Evolutionary conservation across 2,329 filamentous ascomycete species (phyloP).

Genomic region (Calonectria pteridis): DNA sequence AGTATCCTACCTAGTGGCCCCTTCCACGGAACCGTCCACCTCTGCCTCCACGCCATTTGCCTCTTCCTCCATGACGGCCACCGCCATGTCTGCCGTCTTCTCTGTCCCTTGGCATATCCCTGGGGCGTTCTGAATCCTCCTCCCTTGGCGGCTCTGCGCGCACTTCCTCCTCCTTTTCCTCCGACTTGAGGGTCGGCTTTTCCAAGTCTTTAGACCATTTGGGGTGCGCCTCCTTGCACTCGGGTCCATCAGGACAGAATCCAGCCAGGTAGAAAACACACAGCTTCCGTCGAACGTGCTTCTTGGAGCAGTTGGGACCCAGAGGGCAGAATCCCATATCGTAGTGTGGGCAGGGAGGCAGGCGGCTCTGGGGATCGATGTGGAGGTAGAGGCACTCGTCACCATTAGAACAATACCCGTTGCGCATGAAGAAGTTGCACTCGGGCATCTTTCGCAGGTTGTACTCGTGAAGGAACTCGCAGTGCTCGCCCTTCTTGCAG

Average conservation of each 20-base stretch:
- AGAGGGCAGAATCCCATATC: conserved; percentile 95
- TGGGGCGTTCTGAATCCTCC: conserved; percentile 52
- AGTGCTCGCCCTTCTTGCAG: conserved; percentile 96
- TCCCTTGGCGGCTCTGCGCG: conserved; percentile 50
- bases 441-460: conserved; percentile 98
- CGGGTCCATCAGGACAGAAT: conserved; percentile 87
- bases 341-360: conserved; percentile 89
- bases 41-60: conserved; percentile 54
- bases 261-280: conserved; percentile 92
- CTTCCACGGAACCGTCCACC: conserved; percentile 52
- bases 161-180: conserved; percentile 67
- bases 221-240: conserved; percentile 85
- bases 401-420: conserved; percentile 95
- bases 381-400: conserved; percentile 97
- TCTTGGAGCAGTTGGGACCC: conserved; percentile 87
- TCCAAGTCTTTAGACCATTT: conserved; percentile 83
- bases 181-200: conserved; percentile 78
- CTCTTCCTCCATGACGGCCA: conserved; percentile 51
- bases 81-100: conserved; percentile 50
- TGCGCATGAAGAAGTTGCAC: conserved; percentile 95
- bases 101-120: conserved; percentile 51
- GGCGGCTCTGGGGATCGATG: conserved; percentile 83
- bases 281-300: conserved; percentile 84
- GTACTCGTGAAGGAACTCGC: conserved; percentile 99
- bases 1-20: conserved; percentile 42